Conservation (phyloP, 805 yeast species). For the Pachysolen tannophilus region DNA sequence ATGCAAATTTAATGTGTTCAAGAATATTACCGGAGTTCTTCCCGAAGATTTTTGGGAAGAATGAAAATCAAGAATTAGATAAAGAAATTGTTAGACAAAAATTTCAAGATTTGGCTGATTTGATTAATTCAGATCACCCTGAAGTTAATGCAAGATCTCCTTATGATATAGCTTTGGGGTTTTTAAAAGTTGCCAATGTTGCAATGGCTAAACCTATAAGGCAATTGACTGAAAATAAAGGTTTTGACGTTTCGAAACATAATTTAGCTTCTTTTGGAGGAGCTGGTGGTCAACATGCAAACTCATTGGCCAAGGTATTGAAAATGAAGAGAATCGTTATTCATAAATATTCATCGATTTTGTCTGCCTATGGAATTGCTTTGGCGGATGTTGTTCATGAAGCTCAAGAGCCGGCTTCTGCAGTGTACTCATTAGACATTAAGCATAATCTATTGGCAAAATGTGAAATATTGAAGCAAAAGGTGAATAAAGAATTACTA, state of each 20-base stretch:
- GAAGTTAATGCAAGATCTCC: slow-evolving; percentile 24
- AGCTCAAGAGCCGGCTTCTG: slow-evolving; percentile 19
- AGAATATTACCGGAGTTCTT: slow-evolving; percentile 32
- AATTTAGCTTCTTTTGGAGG: slow-evolving; percentile 41
- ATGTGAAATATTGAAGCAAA: slow-evolving; percentile 13
- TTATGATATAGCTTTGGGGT: slow-evolving; percentile 37
- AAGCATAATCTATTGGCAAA: slow-evolving; percentile 7
- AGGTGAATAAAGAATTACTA: slow-evolving; percentile 17
- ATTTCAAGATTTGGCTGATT: slow-evolving; percentile 28
- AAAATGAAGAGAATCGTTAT: slow-evolving; percentile 32
- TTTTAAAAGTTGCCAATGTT: slow-evolving; percentile 36
- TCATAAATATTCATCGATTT: slow-evolving; percentile 38
- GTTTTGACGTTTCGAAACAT: slow-evolving; percentile 33
- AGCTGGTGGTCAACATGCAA: slow-evolving; percentile 41
- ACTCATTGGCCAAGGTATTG: slow-evolving; percentile 32
- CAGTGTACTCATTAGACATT: slow-evolving; percentile 11
- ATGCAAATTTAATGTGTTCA: slow-evolving; percentile 36
- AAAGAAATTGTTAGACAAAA: slow-evolving; percentile 23
- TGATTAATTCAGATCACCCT: slow-evolving; percentile 25
- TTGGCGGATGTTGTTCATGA: slow-evolving; percentile 27
- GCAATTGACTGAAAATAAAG: slow-evolving; percentile 37
- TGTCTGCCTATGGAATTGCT: slow-evolving; percentile 39
- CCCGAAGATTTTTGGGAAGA: slow-evolving; percentile 39
- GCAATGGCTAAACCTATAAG: slow-evolving; percentile 41
- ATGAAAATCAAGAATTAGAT: slow-evolving; percentile 32